Base-by-base conservation (phyloP, 2,329 filamentous ascomycete genomes). In the Aspergillus oerlinghausenensis region DNA sequence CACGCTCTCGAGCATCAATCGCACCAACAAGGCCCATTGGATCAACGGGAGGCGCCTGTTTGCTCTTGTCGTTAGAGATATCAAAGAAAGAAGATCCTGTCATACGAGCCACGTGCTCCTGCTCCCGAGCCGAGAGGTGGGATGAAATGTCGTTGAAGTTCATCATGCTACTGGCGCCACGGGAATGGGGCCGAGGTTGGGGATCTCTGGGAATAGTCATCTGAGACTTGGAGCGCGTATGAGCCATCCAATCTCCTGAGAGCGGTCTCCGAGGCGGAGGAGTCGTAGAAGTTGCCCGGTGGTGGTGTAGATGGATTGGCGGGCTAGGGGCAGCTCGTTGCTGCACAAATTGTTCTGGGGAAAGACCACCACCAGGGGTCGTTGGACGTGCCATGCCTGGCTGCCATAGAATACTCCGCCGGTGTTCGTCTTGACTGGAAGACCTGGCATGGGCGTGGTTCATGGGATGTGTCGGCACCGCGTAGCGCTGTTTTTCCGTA, bases 71-170 rank as follows among this genome's bases (percentile, higher is more conserved):
- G 40, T 70, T 73, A 4, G 82, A 82, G 69, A 95, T 78, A 57
- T 83, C 85, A 64, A 95, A 83, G 51, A 96, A 78, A 0, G 92
- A 89, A 0, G 85, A 86, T 1, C 89, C 89, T 0, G 91, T 96
- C 64, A 90, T 80, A 40, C 89, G 85, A 9, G 92, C 89, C n/a
- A 96, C 83, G 63, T 95, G 88, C 73, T 95, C 90, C 70, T 95
- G 92, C 72, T 96, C 92, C 17, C 88, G 85, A 19, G 92, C 92
- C 21, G 89, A 92, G n/a, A 96, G 79, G 56, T 87, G 83, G 0
- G 77, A 75, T 8, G 82, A 80, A 25, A 82, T 74, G 61, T 84
- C 80, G 50, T 78, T 77, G 26, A 75, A 71, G 49, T 77, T 75
- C 29, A 88, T 72, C 55, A 82, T 69, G 3, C 73, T 71, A 43